Evolutionary conservation across 164 flowering plant genomes (phyloP), one percentile per base, ranked within the genome.

Genomic region (Chimonanthus praecox): DNA sequence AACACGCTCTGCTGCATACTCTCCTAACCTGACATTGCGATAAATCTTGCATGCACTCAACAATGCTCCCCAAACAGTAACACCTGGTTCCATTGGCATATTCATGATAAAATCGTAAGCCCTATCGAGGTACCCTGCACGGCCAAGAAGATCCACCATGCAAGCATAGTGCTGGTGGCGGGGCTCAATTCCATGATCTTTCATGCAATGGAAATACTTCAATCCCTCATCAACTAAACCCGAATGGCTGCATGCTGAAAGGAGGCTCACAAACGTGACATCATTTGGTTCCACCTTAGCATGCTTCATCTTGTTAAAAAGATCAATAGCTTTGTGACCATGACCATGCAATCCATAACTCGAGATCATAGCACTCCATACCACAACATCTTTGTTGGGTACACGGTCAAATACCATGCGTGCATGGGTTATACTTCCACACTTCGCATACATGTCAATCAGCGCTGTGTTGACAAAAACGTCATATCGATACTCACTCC

Each of bases 371-470:
- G 82, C 77, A 44, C 81, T 82, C 84, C 84, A 82, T n/a, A 74
- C 70, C 49, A 82, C 84, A 0, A 82, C 84, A 79, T 82, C 84
- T 70, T 79, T 82, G 43, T 72, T 54, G 10, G 54, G 49, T 44
- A 72, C 69, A 51, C 77, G 72, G 58, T 82, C 74, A 74, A 82
- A 79, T 48, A 82, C 74, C 5, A 7, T 18, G 5, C 80, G 74
- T 6, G 84, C 80, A 74, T 18, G 71, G 11, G 64, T 48, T 54
- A 81, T 63, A 62, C 78, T 76, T n/a, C 85, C 85, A 70, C 85
- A 83, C 75, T 83, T 83, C n/a, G 83, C 85, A 75, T 72, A 79
- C 83, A 83, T 83, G 76, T 83, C 85, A 54, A 83, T 79, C 58
- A 83, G 80, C 43, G 83, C 83, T 21, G 85, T 81, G 51, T 75